These are phyloP conservation scores for Aleurites moluccanus DNA, from an alignment of 441 rosid species.

Conservation along the genomic window DNA sequence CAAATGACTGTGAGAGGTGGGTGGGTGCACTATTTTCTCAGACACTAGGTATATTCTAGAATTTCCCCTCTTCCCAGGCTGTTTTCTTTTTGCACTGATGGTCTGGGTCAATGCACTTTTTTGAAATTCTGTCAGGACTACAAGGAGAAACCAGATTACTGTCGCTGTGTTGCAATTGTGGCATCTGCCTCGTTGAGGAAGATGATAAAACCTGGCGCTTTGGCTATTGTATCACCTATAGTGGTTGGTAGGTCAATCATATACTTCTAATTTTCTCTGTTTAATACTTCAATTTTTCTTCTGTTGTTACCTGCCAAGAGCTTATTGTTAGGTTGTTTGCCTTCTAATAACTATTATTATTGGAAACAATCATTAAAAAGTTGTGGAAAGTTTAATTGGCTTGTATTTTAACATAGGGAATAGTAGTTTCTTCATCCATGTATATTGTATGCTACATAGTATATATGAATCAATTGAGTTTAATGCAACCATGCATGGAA, in stretches of 20 bases:
- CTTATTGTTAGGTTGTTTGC: not conserved
- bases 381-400: not conserved
- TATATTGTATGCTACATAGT: not conserved
- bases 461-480: not conserved
- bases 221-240: slow-evolving; percentile 89
- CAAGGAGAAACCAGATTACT: slow-evolving; percentile 97
- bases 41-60: not conserved
- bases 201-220: slow-evolving; percentile 97
- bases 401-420: not conserved
- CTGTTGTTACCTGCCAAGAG: not conserved
- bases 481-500: not conserved
- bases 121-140: slow-evolving; percentile 58
- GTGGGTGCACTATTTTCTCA: not conserved
- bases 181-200: slow-evolving; percentile 96
- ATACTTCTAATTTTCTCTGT: not conserved
- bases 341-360: not conserved
- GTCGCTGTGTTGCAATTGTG: slow-evolving; percentile 97
- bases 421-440: not conserved
- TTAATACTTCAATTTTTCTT: not conserved
- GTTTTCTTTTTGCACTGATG: slow-evolving; percentile 10
- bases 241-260: slow-evolving; percentile 58
- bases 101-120: not conserved
- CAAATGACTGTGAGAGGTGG: not conserved
- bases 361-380: not conserved
- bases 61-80: not conserved